Conservation (phyloP, 2,329 filamentous ascomycete species). For the Colletotrichum neosansevieriae region DNA sequence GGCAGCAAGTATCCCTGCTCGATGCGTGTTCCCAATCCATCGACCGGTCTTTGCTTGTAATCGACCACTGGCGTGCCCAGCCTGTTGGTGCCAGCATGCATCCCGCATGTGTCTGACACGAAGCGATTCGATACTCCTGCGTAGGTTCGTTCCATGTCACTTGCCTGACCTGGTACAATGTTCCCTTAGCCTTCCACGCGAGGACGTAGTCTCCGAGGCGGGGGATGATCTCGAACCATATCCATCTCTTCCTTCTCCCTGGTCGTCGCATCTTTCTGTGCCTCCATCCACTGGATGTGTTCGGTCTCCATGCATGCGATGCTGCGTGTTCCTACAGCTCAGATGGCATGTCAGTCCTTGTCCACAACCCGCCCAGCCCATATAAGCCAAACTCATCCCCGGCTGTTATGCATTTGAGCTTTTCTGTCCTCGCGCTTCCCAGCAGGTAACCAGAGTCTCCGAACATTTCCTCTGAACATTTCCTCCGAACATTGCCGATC, state of each 20-base stretch:
- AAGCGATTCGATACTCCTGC: constrained; percentile 8
- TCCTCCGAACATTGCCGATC: constrained; percentile 26
- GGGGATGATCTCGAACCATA: constrained; percentile 27
- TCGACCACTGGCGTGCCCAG: no score
- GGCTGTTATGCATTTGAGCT: constrained; percentile 13
- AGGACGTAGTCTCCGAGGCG: constrained; percentile 32
- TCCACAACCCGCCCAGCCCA: neutral
- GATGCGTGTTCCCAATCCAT: neutral
- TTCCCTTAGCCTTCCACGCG: constrained; percentile 10
- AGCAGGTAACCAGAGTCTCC: constrained; percentile 6
- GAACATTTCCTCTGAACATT: constrained; percentile 11
- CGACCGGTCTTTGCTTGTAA: neutral
- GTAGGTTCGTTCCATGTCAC: constrained; percentile 16
- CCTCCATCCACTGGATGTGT: neutral
- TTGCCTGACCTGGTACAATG: constrained; percentile 25
- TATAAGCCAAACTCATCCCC: constrained; percentile 30
- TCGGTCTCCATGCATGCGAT: constrained; percentile 21
- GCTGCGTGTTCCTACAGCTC: constrained; percentile 14
- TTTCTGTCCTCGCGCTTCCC: constrained; percentile 3
- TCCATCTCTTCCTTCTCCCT: constrained; percentile 37
- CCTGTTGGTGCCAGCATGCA: constrained; percentile 14
- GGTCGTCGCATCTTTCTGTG: constrained; percentile 31
- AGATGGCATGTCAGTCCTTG: constrained; percentile 28
- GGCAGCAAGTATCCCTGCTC: constrained; percentile 25
- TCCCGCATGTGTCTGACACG: constrained; percentile 5